phyloP scores from a whole-genome alignment of 129 eudicot species.

The Chrysanthemum makinoi region DNA sequence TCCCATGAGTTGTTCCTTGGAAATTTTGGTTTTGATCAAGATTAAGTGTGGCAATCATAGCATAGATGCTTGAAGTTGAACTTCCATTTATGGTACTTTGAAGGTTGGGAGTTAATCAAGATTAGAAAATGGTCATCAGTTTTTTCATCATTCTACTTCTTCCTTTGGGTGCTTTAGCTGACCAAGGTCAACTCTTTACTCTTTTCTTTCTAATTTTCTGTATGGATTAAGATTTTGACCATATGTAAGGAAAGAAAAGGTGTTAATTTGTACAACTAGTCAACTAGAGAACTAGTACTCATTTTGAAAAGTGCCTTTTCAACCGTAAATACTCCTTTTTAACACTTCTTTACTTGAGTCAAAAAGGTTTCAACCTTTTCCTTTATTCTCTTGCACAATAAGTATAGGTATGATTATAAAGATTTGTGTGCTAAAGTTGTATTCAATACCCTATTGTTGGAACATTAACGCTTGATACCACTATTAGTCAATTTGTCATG shows the following conservation, averaged over 20 bases:
- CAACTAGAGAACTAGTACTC: background rate
- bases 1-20: background rate
- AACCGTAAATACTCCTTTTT: background rate
- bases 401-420: background rate
- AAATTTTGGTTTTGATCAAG: slow-evolving; percentile 2
- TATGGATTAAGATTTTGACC: background rate
- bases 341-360: background rate
- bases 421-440: background rate
- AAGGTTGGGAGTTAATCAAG: slow-evolving; percentile 20
- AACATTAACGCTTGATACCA: background rate
- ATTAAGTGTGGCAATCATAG: background rate
- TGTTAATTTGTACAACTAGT: background rate
- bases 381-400: background rate
- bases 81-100: slow-evolving; percentile 13
- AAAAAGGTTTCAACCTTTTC: slow-evolving; percentile 12
- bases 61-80: background rate
- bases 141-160: slow-evolving; percentile 25
- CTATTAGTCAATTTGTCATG: background rate
- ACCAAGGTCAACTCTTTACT: slow-evolving; percentile 35
- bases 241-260: background rate
- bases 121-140: slow-evolving; percentile 15
- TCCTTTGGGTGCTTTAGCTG: slow-evolving; percentile 32
- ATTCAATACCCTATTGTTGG: background rate
- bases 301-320: background rate
- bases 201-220: background rate